Conservation (phyloP, 2,329 filamentous ascomycete species). For the Dactylellina leptospora region DNA sequence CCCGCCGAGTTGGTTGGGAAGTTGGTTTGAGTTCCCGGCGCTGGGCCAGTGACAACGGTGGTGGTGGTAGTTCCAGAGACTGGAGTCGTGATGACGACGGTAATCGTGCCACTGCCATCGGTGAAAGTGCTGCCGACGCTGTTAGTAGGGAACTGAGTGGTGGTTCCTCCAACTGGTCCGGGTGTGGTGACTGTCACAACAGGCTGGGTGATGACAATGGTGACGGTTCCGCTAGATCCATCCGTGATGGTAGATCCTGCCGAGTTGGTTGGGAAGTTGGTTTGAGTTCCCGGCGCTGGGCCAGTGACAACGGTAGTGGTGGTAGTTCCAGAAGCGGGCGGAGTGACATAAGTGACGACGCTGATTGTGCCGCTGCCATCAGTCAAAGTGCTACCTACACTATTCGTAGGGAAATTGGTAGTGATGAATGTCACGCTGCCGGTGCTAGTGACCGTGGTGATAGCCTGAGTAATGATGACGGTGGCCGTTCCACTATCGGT, state of each 20-base stretch:
- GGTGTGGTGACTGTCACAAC: neutral
- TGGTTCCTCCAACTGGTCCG: neutral
- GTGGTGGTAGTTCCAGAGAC: too few species aligned
- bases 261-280: neutral
- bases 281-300: neutral
- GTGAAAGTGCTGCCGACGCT: neutral
- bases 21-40: neutral
- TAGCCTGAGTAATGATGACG: neutral
- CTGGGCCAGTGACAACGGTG: neutral
- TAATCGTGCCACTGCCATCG: neutral
- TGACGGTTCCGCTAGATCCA: neutral
- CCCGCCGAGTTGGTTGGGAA: neutral
- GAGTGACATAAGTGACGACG: neutral
- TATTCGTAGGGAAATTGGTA: neutral
- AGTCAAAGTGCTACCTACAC: too few species aligned
- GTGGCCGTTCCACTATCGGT: neutral
- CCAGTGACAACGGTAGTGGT: neutral
- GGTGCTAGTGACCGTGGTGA: neutral
- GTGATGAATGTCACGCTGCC: too few species aligned
- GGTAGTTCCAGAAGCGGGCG: neutral
- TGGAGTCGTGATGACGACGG: neutral
- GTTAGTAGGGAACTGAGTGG: neutral
- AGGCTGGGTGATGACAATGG: neutral
- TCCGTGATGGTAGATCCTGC: neutral
- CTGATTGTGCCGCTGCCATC: too few species aligned